These are phyloP conservation scores for Friedmanniomyces endolithicus DNA, from an alignment of 495 filamentous ascomycete genomes.

Conservation along the genomic window DNA sequence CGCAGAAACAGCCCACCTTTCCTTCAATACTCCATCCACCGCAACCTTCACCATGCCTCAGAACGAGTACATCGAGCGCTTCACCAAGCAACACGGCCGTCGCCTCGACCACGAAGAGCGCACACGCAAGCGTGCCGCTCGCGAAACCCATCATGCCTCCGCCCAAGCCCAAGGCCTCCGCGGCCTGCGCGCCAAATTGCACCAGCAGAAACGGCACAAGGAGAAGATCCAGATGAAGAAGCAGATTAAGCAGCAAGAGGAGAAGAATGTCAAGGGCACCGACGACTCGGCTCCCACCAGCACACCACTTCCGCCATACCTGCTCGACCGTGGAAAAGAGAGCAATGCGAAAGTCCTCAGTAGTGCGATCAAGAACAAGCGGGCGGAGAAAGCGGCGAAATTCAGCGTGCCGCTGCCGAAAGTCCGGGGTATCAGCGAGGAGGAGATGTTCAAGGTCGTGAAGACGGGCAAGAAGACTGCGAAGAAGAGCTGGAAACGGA, in stretches of 20 bases:
- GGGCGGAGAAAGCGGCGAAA: slow-evolving; percentile 86
- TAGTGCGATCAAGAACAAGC: slow-evolving; percentile 76
- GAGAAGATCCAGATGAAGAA: slow-evolving; percentile 99
- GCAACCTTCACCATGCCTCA: slow-evolving; percentile 52
- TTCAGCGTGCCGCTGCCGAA: slow-evolving; percentile 90
- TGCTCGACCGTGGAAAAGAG: slow-evolving; percentile 77
- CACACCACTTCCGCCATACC: slow-evolving; percentile 69
- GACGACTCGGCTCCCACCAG: slow-evolving; percentile 57
- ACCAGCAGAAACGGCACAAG: slow-evolving; percentile 82
- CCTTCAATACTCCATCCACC: neutral
- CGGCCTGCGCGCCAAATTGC: slow-evolving; percentile 84
- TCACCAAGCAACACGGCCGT: slow-evolving; percentile 68
- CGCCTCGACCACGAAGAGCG: slow-evolving; percentile 85
- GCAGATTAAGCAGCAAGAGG: slow-evolving; percentile 83
- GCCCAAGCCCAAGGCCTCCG: slow-evolving; percentile 83
- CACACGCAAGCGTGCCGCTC: slow-evolving; percentile 69
- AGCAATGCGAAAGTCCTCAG: slow-evolving; percentile 81
- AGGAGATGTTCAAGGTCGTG: slow-evolving; percentile 97
- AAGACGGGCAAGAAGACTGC: slow-evolving; percentile 81
- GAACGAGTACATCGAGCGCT: slow-evolving; percentile 91
- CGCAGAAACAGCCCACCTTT: neutral
- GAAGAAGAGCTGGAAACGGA: slow-evolving; percentile 82
- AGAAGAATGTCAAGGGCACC: slow-evolving; percentile 89
- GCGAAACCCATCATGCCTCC: slow-evolving; percentile 74
- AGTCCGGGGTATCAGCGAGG: slow-evolving; percentile 83